Evolutionary conservation across 495 filamentous ascomycete genomes (phyloP), one percentile per base, ranked within the genome.

Genomic region (Neurospora sp.): DNA sequence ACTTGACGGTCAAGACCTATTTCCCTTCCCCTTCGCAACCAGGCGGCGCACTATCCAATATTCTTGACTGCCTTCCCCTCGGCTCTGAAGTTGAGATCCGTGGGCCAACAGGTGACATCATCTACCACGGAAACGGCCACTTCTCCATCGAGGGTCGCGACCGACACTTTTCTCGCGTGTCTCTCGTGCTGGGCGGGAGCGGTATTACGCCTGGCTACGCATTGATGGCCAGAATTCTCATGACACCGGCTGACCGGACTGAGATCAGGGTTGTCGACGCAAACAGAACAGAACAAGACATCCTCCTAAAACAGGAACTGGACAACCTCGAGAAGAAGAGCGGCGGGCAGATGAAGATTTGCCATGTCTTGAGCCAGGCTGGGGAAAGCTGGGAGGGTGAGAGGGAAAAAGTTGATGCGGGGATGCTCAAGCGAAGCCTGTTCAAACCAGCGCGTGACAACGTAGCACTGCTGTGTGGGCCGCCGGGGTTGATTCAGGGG

Each of bases 1-100:
- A 74, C 59, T 69, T 74, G 14, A 72, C 73, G 2, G 40, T 72
- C 1, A 74, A 74, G 35, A 74, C 70, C 44, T 74, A 74, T 35
- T 74, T 74, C 61, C 73, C 73, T 0, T 69, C 59, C 20, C 5
- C 12, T 9, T 18, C n/a, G n/a, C 73, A 74, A 14, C 73, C 73
- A 12, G 73, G 73, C 40, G 73, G 73, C 27, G 70, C 73, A 53
- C 8, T 74, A 18, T 66, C 53, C 12, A 35, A 35, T 18, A 66
- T 66, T 1, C 53, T 66, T 8, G 53, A 66, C 27, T 66, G 53
- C 31, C 53, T 66, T 66, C 27, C 53, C 14, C 14, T 35, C 12
- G 27, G 53, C 2, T 66, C 53, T 66, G 53, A 66, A 66, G 53
- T 66, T 35, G 14, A 66, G 53, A 37, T 66, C 14, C 27, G 53